A percentile compares a stretch with the other conserved stretches of the same genome.
These are phyloP conservation scores for Auriculariales sp. DNA, from an alignment of 768 basidiomycete species.

Conservation along the genomic window DNA sequence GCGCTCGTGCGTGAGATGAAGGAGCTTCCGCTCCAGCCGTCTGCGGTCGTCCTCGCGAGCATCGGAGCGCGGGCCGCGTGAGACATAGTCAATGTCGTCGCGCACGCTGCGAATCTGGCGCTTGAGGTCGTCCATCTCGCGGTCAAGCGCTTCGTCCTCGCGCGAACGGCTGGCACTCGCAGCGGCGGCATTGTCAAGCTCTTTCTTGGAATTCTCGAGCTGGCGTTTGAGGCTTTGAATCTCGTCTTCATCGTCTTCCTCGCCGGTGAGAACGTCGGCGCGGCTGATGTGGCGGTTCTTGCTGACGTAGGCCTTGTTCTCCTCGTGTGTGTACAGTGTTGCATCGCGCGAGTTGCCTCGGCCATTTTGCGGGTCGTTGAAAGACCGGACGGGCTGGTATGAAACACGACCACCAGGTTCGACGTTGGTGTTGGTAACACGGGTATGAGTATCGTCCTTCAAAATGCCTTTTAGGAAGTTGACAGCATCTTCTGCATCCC, in stretches of 20 bases:
- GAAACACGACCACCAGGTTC: constrained; percentile 40
- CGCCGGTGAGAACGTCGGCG: constrained; percentile 56
- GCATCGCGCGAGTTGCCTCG: constrained; percentile 68
- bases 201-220: constrained; percentile 60
- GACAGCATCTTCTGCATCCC: constrained; percentile 80
- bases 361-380: constrained; percentile 37
- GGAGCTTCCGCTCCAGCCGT: constrained; percentile 73
- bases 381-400: constrained; percentile 54
- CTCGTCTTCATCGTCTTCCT: constrained; percentile 36
- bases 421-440: constrained; percentile 39
- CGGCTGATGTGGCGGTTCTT: constrained; percentile 77
- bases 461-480: constrained; percentile 80
- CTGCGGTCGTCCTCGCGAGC: constrained; percentile 78
- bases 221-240: constrained; percentile 27
- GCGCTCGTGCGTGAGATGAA: constrained; percentile 76
- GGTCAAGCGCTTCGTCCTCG: constrained; percentile 84
- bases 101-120: constrained; percentile 76
- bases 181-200: constrained; percentile 64
- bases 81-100: constrained; percentile 82
- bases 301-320: constrained; percentile 52
- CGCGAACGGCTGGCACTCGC: constrained; percentile 43
- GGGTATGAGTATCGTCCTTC: constrained; percentile 56
- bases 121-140: constrained; percentile 75
- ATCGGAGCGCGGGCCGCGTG: constrained; percentile 52
- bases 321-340: constrained; percentile 76